These are phyloP conservation scores for Annulohypoxylon nitens DNA, from an alignment of 495 filamentous ascomycete genomes.

Conservation along the genomic window DNA sequence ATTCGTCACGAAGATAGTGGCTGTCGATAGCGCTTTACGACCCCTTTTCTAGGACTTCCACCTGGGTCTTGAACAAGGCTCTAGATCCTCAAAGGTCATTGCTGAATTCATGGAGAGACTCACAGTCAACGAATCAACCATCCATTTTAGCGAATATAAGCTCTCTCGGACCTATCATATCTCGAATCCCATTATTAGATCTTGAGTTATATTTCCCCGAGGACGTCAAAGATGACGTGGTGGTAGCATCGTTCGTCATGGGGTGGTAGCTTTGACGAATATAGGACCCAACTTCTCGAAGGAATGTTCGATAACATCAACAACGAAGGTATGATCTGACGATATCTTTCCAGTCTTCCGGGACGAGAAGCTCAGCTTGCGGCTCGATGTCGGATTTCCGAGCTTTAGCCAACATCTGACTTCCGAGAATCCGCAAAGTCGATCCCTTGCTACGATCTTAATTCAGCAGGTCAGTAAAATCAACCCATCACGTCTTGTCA, in stretches of 20 bases:
- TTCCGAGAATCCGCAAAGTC: neutral
- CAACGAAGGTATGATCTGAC: constrained; percentile 1
- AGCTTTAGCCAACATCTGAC: neutral
- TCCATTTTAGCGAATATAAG: neutral
- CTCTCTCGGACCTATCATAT: neutral
- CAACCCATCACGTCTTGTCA: neutral
- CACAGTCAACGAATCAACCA: neutral
- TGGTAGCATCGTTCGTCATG: neutral
- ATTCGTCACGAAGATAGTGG: constrained; percentile 4
- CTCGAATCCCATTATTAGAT: neutral
- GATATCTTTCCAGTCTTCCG: neutral
- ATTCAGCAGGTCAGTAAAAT: neutral
- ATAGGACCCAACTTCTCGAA: neutral
- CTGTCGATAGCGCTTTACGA: neutral
- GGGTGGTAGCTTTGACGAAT: neutral
- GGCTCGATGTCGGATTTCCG: neutral
- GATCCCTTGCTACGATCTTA: too few relatives aligned
- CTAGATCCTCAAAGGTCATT: neutral
- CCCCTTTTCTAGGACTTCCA: neutral
- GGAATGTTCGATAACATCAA: neutral
- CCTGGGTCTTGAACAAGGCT: neutral
- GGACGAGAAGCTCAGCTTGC: neutral
- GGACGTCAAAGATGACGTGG: constrained; percentile 5
- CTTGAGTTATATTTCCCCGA: neutral
- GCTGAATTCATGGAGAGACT: neutral